Percentiles rank a stretch among this genome's conserved stretches.
Conservation (phyloP, 495 filamentous ascomycete species). For the Penicillium soppii region DNA sequence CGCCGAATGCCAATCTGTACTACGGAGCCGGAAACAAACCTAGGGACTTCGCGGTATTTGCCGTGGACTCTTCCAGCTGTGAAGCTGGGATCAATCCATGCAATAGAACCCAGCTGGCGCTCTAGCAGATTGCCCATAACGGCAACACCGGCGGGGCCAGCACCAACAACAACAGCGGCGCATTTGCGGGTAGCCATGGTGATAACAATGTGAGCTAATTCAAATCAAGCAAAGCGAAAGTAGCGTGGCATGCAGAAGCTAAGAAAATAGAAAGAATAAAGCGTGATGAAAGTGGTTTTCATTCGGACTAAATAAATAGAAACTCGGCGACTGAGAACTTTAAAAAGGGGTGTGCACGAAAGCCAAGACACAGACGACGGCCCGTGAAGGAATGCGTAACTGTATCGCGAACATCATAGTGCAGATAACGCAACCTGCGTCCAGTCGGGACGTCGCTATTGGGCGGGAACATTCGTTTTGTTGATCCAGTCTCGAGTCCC, state of each 20-base stretch:
- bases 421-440: constrained; percentile 30
- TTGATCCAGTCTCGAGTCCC: neutral
- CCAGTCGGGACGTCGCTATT: constrained; percentile 24
- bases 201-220: constrained; percentile 1
- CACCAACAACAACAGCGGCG: constrained; percentile 56
- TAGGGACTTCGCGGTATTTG: constrained; percentile 58
- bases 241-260: neutral
- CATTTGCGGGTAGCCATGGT: constrained; percentile 39
- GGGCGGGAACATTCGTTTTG: neutral
- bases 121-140: constrained; percentile 57
- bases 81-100: constrained; percentile 56
- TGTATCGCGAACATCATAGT: constrained; percentile 20
- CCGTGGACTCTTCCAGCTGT: constrained; percentile 51
- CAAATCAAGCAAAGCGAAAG: constrained; percentile 2
- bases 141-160: constrained; percentile 56
- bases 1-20: neutral
- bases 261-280: neutral
- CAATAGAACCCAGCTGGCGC: constrained; percentile 45
- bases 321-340: neutral
- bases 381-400: constrained; percentile 17
- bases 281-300: neutral
- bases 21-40: constrained; percentile 30
- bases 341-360: constrained; percentile 1
- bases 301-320: constrained; percentile 25
- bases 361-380: constrained; percentile 16